Conservation (phyloP, 1,284 basidiomycete species). For the Marasmius tenuissimus region DNA sequence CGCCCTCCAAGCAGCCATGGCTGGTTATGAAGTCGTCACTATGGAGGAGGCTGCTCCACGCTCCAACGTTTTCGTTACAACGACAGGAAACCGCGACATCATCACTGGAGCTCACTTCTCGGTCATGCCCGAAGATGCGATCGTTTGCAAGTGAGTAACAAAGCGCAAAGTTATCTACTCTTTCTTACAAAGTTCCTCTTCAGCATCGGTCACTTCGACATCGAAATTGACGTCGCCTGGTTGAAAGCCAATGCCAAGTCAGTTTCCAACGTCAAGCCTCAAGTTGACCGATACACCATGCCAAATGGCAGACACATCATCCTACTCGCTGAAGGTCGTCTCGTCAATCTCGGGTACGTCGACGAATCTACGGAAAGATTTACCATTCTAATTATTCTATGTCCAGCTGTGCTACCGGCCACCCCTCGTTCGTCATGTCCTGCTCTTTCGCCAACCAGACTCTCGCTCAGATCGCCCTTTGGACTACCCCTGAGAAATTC, state of each 20-base stretch:
- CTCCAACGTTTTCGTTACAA: constrained; percentile 95
- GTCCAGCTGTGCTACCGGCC: constrained; percentile 78
- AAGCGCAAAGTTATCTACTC: not conserved
- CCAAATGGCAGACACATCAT: constrained; percentile 90
- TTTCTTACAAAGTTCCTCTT: constrained; percentile 12
- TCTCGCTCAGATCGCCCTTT: constrained; percentile 97
- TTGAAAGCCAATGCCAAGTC: constrained; percentile 91
- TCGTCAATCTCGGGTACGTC: constrained; percentile 94
- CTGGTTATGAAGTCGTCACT: constrained; percentile 97
- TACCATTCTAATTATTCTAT: constrained; percentile 5
- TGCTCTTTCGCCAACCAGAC: constrained; percentile 99
- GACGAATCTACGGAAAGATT: not conserved
- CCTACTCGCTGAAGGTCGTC: constrained; percentile 97
- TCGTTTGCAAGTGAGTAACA: constrained; percentile 87
- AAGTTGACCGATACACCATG: constrained; percentile 98
- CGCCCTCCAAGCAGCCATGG: constrained; percentile 99
- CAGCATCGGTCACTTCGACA: constrained; percentile 97
- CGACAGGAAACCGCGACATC: constrained; percentile 98
- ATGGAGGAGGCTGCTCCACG: constrained; percentile 96
- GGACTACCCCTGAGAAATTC: constrained; percentile 91
- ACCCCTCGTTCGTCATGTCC: constrained; percentile 98
- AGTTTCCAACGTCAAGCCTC: constrained; percentile 94
- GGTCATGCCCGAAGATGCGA: constrained; percentile 97
- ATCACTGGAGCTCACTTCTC: constrained; percentile 92
- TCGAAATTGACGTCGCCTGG: constrained; percentile 99